Conservation (phyloP, 2,329 filamentous ascomycete species). For the Canariomyces notabilis region DNA sequence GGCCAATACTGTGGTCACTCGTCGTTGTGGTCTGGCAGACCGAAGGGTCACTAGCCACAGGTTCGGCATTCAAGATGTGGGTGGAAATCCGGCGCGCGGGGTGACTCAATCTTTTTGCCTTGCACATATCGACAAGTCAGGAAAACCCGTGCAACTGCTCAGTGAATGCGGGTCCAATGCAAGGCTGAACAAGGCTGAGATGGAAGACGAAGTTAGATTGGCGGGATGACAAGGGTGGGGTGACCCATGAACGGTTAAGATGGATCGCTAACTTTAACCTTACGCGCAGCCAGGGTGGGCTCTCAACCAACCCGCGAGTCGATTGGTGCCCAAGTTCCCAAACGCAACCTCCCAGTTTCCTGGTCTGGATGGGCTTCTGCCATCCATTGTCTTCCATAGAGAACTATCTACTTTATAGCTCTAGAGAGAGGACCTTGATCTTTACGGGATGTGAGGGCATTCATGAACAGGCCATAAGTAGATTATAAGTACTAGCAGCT, state of each 20-base stretch:
- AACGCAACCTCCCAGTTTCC: too few species aligned
- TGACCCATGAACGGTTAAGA: too few species aligned
- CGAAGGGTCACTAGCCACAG: slow-evolving; percentile 20
- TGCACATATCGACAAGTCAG: slow-evolving; percentile 6
- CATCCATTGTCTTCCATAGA: too few species aligned
- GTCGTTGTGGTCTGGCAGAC: slow-evolving; percentile 21
- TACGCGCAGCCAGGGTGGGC: too few species aligned
- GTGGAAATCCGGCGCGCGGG: slow-evolving; percentile 18
- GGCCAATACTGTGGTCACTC: slow-evolving; percentile 7
- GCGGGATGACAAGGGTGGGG: background rate
- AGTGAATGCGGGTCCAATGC: slow-evolving; percentile 10
- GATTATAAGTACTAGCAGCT: too few species aligned
- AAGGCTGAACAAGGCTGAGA: slow-evolving; percentile 13
- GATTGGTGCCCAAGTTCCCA: too few species aligned
- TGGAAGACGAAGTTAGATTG: background rate
- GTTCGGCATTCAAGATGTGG: slow-evolving; percentile 21
- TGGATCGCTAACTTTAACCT: background rate
- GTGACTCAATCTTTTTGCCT: slow-evolving; percentile 20
- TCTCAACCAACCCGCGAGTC: too few species aligned
- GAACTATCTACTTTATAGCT: too few species aligned
- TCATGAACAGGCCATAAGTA: too few species aligned
- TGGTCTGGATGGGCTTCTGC: too few species aligned
- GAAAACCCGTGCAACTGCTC: slow-evolving; percentile 12
- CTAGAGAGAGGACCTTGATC: too few species aligned
- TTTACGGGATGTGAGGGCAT: too few species aligned